These are phyloP conservation scores for Saccharomyces hybrid DNA, from an alignment of 1,139 yeast species.

Conservation along the genomic window DNA sequence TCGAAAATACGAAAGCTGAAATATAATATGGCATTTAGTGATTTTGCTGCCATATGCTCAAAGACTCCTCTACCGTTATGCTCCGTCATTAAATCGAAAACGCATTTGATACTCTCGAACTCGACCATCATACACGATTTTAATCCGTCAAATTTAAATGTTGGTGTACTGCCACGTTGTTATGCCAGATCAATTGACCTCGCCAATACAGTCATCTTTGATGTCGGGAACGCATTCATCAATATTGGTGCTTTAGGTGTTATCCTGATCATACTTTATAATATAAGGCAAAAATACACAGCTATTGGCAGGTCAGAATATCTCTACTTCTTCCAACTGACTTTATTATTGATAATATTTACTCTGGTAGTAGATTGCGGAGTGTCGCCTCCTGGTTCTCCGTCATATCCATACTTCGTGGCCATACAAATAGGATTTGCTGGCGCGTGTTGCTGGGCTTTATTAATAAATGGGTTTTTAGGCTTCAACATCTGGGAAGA, in stretches of 20 bases:
- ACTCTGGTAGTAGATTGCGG: conserved; percentile 84
- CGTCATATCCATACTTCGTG: conserved; percentile 72
- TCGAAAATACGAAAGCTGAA: background rate
- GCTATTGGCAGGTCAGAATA: conserved; percentile 90
- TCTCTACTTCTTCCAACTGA: conserved; percentile 60
- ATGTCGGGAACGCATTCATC: conserved; percentile 81
- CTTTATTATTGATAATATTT: conserved; percentile 50
- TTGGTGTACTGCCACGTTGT: conserved; percentile 68
- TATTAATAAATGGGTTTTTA: conserved; percentile 66
- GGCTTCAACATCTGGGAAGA: conserved; percentile 93
- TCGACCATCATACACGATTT: conserved; percentile 19
- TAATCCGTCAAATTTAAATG: conserved; percentile 19
- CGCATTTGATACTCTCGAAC: conserved; percentile 23
- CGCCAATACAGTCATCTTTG: conserved; percentile 86
- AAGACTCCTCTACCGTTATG: conserved; percentile 75
- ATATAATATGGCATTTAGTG: conserved; percentile 49
- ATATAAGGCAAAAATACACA: conserved; percentile 75
- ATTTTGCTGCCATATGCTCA: conserved; percentile 58
- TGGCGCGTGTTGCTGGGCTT: conserved; percentile 60
- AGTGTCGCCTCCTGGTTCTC: conserved; percentile 78
- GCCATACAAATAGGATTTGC: conserved; percentile 70
- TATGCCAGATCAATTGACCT: conserved; percentile 79
- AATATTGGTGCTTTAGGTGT: conserved; percentile 68
- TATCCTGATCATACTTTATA: conserved; percentile 64
- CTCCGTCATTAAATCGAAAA: conserved; percentile 29